phyloP scores from a whole-genome alignment of 1,284 basidiomycete genomes.

The Termitomyces sp. region DNA sequence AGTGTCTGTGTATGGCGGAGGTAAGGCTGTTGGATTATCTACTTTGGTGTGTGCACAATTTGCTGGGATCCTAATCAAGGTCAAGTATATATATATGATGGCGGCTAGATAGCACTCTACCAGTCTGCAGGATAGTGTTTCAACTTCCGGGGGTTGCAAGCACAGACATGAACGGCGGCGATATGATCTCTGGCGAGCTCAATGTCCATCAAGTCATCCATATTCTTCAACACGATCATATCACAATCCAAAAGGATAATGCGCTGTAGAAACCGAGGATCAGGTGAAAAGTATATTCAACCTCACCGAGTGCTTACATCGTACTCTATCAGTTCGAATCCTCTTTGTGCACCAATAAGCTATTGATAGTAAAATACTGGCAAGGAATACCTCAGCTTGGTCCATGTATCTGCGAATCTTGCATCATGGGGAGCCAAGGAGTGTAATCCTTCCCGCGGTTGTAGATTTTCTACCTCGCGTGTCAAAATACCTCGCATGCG shows the following conservation, averaged over 20 bases:
- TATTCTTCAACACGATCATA: conserved; percentile 83
- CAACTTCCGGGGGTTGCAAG: conserved; percentile 87
- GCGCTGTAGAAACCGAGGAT: conserved; percentile 39
- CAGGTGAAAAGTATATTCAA: background rate
- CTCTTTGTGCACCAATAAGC: conserved; percentile 35
- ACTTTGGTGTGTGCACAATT: conserved; percentile 84
- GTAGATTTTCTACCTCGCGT: conserved; percentile 56
- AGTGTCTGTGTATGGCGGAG: conserved; percentile 39
- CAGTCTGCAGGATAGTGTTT: conserved; percentile 87
- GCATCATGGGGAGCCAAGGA: conserved; percentile 46
- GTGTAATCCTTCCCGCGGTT: conserved; percentile 49
- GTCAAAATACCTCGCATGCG: conserved; percentile 47
- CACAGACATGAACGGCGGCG: conserved; percentile 84
- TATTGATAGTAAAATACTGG: background rate
- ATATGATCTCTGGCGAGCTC: conserved; percentile 68
- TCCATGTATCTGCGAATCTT: conserved; percentile 87
- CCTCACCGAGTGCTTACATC: conserved; percentile 45
- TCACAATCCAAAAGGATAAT: conserved; percentile 87
- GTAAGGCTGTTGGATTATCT: conserved; percentile 43
- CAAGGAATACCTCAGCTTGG: conserved; percentile 67
- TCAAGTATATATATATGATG: background rate
- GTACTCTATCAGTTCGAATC: conserved; percentile 72
- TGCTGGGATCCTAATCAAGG: conserved; percentile 65
- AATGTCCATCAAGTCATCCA: conserved; percentile 88
- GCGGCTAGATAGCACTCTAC: conserved; percentile 38